Base-by-base conservation (phyloP, 176 grass and related monocot genomes). In the Saccharum officinarum region DNA sequence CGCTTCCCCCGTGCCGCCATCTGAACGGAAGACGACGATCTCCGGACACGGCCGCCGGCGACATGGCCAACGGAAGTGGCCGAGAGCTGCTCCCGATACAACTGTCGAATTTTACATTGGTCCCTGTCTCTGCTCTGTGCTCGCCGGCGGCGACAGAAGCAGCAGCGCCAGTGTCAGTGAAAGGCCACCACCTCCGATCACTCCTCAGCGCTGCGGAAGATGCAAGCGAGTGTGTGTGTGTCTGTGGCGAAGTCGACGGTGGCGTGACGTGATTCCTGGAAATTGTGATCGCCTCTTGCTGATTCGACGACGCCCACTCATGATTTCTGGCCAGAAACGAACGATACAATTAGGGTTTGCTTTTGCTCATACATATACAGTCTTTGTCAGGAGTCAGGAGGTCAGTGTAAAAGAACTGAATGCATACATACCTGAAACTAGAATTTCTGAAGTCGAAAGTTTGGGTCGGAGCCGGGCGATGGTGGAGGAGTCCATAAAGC, bases 401-500 rank as follows among this genome's bases (percentile, higher is more conserved):
- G 10, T 73, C 33, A 55, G 34, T 40, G 25, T 2, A 13, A 49
- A 17, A 6, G 1, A 20, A 20, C 54, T 7, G 20, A 22, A 46
- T 49, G 3, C 14, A 26, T 45, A 8, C 22, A 77, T 82, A 95
- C 97, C 97, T 83, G 71, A 92, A 90, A 23, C 73, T 89, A 37
- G 66, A 67, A 86, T 80, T 92, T 79, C 82, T 92, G 73, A 91
- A 86, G 41, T 94, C 92, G 33, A 94, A 90, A 15, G 85, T 71
- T 78, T 87, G 87, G 28, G 79, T 52, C 22, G 71, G 63, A 80
- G 91, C 73, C 37, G 66, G 30, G 26, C 75, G 70, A 13, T 91
- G 86, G 39, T 92, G 90, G 62, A 92, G 85, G 45, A 88, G 80
- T 20, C 92, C 71, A 5, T 98, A 92, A 47, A 92, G 78, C 38